Evolutionary conservation across 257 asterid genomes (phyloP).

Genomic region (Osmanthus fragrans): DNA sequence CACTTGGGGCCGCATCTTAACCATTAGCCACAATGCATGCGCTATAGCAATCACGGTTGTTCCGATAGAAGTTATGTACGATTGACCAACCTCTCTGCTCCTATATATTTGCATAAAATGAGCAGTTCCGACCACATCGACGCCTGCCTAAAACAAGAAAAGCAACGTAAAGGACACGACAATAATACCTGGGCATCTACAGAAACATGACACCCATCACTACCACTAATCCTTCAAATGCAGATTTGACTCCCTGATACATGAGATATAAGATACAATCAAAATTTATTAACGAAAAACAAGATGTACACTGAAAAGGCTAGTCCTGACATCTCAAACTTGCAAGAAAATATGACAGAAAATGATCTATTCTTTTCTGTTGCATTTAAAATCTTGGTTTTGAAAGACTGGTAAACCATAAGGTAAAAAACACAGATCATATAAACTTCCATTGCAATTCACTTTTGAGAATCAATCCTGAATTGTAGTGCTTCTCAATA

Average conservation of each 20-base stretch:
- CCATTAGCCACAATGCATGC: conserved; percentile 88
- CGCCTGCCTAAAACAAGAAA: conserved; percentile 53
- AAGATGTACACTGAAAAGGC: neutral
- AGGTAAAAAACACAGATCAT: neutral
- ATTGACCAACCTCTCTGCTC: conserved; percentile 96
- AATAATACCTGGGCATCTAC: neutral
- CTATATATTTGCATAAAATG: conserved; percentile 79
- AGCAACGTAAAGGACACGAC: conserved; percentile 33
- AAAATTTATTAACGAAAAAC: neutral
- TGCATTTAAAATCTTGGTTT: neutral
- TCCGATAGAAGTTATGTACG: conserved; percentile 79
- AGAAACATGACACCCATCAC: neutral
- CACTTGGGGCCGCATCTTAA: conserved; percentile 94
- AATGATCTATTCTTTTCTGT: neutral
- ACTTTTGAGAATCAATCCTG: neutral
- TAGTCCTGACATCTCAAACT: neutral
- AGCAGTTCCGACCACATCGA: conserved; percentile 43
- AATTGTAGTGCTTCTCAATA: neutral
- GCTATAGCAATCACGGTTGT: conserved; percentile 76
- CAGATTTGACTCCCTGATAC: neutral
- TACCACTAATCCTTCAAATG: neutral
- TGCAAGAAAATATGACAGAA: neutral
- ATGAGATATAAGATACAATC: neutral
- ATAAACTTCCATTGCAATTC: neutral
- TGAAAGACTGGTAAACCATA: neutral